Conservation (phyloP, 2,329 filamentous ascomycete species). For the Venturiaceae sp. region DNA sequence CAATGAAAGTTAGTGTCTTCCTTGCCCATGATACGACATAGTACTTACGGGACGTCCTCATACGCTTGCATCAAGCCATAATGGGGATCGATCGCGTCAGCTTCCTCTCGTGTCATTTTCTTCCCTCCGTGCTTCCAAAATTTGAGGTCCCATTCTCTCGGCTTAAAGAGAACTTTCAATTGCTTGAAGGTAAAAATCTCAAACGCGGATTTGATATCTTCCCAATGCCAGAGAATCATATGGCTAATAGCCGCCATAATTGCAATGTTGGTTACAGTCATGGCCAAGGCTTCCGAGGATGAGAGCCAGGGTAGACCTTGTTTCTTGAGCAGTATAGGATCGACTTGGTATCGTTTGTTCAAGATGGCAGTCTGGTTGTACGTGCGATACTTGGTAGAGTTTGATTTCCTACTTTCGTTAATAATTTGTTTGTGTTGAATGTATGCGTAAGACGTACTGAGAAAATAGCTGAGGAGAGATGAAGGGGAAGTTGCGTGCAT, state of each 20-base stretch:
- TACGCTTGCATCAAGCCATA: conserved; percentile 23
- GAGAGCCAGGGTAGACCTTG: conserved; percentile 10
- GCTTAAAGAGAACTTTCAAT: conserved; percentile 10
- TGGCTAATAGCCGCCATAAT: conserved; percentile 10
- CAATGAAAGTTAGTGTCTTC: not conserved
- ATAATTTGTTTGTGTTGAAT: not conserved
- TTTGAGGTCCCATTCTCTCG: conserved; percentile 12
- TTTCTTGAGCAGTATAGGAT: conserved; percentile 3
- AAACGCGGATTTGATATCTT: conserved; percentile 29
- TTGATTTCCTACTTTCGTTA: conserved; percentile 12
- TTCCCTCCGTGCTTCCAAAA: conserved; percentile 17
- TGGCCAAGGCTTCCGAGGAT: conserved; percentile 5
- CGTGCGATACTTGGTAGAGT: conserved; percentile 7
- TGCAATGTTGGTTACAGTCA: conserved; percentile 9
- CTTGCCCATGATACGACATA: not conserved
- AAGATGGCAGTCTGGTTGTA: conserved; percentile 11
- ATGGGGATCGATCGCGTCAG: conserved; percentile 20
- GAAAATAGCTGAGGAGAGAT: conserved; percentile 10
- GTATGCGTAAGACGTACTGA: not conserved
- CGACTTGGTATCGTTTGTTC: conserved; percentile 6
- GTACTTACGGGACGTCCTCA: conserved; percentile 15
- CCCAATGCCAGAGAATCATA: conserved; percentile 9
- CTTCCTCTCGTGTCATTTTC: conserved; percentile 12
- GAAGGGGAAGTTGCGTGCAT: conserved; percentile 10
- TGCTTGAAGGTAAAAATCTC: conserved; percentile 15